Conservation (phyloP, 2,329 filamentous ascomycete genomes). For the Epichloe gansuensis region DNA sequence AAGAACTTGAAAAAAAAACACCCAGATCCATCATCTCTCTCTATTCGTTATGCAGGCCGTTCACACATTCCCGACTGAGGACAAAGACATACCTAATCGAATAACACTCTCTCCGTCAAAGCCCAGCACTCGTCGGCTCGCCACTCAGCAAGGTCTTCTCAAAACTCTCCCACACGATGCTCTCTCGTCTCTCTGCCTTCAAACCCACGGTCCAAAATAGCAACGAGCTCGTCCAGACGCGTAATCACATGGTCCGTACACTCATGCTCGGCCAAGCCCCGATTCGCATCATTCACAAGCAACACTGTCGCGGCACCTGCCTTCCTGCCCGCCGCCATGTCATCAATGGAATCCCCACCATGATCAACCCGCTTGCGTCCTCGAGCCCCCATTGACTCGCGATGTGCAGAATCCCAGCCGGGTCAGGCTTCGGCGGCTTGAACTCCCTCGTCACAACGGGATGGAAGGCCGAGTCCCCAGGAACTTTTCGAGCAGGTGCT, state of each 20-base stretch:
- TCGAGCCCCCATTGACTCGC: constrained; percentile 59
- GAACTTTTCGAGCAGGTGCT: constrained; percentile 64
- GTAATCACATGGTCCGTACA: constrained; percentile 66
- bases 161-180: not conserved
- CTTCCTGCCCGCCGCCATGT: constrained; percentile 74
- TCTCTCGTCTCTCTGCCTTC: constrained; percentile 31
- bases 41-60: not conserved
- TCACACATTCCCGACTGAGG: too few species aligned
- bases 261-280: constrained; percentile 53
- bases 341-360: constrained; percentile 75
- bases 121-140: constrained; percentile 3
- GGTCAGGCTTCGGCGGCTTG: constrained; percentile 72
- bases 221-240: constrained; percentile 63
- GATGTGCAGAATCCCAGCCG: constrained; percentile 79
- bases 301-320: constrained; percentile 88
- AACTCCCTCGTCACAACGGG: constrained; percentile 82
- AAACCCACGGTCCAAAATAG: constrained; percentile 65
- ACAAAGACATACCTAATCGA: not conserved
- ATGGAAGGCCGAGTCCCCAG: constrained; percentile 53
- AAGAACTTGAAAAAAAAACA: not conserved
- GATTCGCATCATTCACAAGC: constrained; percentile 72
- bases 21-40: not conserved
- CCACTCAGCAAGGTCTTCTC: not conserved
- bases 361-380: constrained; percentile 40
- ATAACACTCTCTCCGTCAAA: not conserved